Percentiles rank a stretch among this genome's conserved stretches.
These are phyloP conservation scores for Vanderwaltozyma yarrowii DNA, from an alignment of 805 yeast species.

Conservation along the genomic window DNA sequence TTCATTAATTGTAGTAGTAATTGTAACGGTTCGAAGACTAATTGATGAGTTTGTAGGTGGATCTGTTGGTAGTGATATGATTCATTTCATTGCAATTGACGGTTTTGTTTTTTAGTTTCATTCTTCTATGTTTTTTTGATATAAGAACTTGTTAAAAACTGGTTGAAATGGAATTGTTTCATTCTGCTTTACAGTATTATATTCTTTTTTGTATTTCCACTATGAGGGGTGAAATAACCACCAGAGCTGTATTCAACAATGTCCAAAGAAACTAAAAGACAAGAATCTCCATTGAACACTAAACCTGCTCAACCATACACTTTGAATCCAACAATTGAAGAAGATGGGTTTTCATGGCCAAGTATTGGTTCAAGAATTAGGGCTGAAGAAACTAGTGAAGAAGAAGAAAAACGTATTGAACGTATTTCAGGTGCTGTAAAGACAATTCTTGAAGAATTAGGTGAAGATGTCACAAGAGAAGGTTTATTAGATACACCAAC, in stretches of 20 bases:
- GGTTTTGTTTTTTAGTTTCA: too few species aligned
- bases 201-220: too few species aligned
- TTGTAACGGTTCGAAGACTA: background rate
- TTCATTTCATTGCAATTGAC: too few species aligned
- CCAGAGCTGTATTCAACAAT: too few species aligned
- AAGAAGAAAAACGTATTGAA: slow-evolving; percentile 51
- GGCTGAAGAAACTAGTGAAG: slow-evolving; percentile 58
- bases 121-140: too few species aligned
- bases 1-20: too few species aligned
- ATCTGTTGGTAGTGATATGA: too few species aligned
- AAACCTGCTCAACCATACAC: slow-evolving; percentile 80
- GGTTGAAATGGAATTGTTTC: too few species aligned
- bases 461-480: slow-evolving; percentile 83
- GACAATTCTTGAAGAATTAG: slow-evolving; percentile 67
- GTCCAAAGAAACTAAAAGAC: slow-evolving; percentile 7
- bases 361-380: slow-evolving; percentile 73
- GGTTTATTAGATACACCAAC: slow-evolving; percentile 93
- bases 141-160: too few species aligned
- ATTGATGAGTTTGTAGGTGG: too few species aligned
- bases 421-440: slow-evolving; percentile 78
- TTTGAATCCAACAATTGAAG: slow-evolving; percentile 74
- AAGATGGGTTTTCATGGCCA: slow-evolving; percentile 93
- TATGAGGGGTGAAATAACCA: too few species aligned
- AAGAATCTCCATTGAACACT: slow-evolving; percentile 54
- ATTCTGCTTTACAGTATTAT: too few species aligned